Percentiles rank a stretch among this genome's conserved stretches.
phyloP scores from a whole-genome alignment of 768 basidiomycete genomes.

The Rhizopogon rudus region DNA sequence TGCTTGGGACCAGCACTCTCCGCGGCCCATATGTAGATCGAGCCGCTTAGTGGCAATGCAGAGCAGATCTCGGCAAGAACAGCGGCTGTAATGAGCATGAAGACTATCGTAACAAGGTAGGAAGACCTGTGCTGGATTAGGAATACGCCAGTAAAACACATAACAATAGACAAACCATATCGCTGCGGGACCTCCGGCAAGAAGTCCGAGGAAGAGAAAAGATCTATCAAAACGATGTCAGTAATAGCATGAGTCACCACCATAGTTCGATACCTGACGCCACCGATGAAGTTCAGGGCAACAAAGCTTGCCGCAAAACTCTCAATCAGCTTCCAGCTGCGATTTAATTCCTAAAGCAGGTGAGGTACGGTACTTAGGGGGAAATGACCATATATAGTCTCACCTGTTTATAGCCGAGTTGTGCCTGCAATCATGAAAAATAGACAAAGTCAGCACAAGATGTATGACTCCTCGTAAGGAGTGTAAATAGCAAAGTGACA shows the following conservation, averaged over 20 bases:
- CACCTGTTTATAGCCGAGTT: conserved; percentile 80
- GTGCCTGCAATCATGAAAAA: conserved; percentile 42
- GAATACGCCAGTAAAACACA: not conserved
- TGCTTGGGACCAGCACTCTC: conserved; percentile 88
- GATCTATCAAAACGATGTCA: conserved; percentile 39
- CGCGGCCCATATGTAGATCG: conserved; percentile 94
- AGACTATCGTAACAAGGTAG: conserved; percentile 74
- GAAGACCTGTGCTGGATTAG: conserved; percentile 64
- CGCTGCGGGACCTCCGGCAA: conserved; percentile 84
- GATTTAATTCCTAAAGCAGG: conserved; percentile 67
- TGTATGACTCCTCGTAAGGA: conserved; percentile 32
- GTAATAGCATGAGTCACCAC: not conserved
- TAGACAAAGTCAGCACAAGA: conserved; percentile 44
- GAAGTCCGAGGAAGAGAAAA: conserved; percentile 73
- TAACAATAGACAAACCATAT: conserved; percentile 50
- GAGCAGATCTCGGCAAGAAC: conserved; percentile 91
- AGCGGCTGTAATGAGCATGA: conserved; percentile 85
- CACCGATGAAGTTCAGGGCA: conserved; percentile 87
- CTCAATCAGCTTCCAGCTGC: conserved; percentile 78
- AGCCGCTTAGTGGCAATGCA: conserved; percentile 80
- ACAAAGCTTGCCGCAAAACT: conserved; percentile 87
- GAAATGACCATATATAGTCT: not conserved
- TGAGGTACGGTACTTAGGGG: not conserved
- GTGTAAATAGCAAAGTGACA: conserved; percentile 45
- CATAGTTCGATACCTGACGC: conserved; percentile 53